These are phyloP conservation scores for Colletotrichum horii DNA, from an alignment of 2,329 filamentous ascomycete species.

Conservation along the genomic window DNA sequence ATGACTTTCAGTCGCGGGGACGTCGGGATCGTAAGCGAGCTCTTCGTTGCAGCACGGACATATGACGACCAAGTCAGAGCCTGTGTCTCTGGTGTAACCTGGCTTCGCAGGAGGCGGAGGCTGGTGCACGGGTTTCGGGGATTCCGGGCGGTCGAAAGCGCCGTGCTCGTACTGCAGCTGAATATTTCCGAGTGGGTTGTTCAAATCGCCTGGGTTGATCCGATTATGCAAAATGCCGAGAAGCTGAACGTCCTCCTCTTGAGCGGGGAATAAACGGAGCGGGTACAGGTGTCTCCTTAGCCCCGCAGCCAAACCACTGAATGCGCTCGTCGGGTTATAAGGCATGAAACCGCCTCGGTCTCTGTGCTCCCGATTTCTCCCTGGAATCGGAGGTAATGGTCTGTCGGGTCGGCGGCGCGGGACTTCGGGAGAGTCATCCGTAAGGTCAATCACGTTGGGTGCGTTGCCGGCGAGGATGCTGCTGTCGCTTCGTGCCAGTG, in stretches of 20 bases:
- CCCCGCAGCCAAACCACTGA: conserved; percentile 12
- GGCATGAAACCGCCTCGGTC: not conserved
- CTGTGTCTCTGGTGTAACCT: conserved; percentile 83
- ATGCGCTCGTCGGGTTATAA: not conserved
- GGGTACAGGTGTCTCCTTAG: conserved; percentile 8
- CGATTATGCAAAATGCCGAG: conserved; percentile 14
- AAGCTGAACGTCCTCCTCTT: conserved; percentile 14
- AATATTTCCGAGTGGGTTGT: conserved; percentile 20
- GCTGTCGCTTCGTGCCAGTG: conserved; percentile 49
- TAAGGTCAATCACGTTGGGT: conserved; percentile 56
- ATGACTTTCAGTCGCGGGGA: conserved; percentile 32
- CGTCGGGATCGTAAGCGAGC: conserved; percentile 72
- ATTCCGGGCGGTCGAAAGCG: conserved; percentile 36
- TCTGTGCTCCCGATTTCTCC: conserved; percentile 19
- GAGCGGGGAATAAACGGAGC: conserved; percentile 4
- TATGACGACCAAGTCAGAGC: conserved; percentile 74
- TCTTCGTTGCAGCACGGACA: conserved; percentile 90
- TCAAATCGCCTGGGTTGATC: conserved; percentile 8
- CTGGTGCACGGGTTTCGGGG: conserved; percentile 58
- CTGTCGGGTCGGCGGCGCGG: conserved; percentile 7
- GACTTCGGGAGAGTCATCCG: conserved; percentile 46
- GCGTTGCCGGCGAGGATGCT: conserved; percentile 39
- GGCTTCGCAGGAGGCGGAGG: conserved; percentile 67
- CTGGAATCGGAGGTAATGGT: conserved; percentile 9
- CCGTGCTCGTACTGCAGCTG: conserved; percentile 24